These are phyloP conservation scores for Rhinocladiella similis DNA, from an alignment of 2,329 filamentous ascomycete genomes.

Conservation along the genomic window DNA sequence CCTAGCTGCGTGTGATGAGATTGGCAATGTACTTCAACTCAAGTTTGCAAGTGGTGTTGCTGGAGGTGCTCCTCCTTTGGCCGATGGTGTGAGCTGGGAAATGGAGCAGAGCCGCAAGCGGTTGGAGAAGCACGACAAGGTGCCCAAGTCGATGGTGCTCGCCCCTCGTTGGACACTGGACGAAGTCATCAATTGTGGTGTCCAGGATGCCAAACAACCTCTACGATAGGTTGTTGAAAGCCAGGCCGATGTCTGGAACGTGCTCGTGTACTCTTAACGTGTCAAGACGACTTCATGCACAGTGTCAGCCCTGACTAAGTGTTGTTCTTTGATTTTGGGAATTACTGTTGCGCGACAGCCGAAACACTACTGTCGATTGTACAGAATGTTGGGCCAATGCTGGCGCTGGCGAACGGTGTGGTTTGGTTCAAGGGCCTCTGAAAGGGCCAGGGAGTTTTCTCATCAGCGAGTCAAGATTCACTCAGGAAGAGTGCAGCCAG, in stretches of 20 bases:
- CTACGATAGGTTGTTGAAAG: slow-evolving; percentile 55
- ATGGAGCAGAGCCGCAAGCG: slow-evolving; percentile 68
- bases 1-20: slow-evolving; percentile 81
- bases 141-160: slow-evolving; percentile 45
- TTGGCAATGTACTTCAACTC: slow-evolving; percentile 87
- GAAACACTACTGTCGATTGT: slow-evolving; percentile 16
- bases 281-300: slow-evolving; percentile 5
- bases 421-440: neutral
- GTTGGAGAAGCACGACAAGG: slow-evolving; percentile 49
- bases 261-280: slow-evolving; percentile 11
- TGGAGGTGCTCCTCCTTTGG: slow-evolving; percentile 76
- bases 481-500: neutral
- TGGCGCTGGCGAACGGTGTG: neutral
- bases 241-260: neutral
- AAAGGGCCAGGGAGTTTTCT: slow-evolving; percentile 5
- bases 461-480: neutral
- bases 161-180: slow-evolving; percentile 79
- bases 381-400: slow-evolving; percentile 15
- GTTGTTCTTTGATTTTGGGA: slow-evolving; percentile 6
- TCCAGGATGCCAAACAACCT: slow-evolving; percentile 71
- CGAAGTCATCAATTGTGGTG: slow-evolving; percentile 71
- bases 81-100: slow-evolving; percentile 69
- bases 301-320: slow-evolving; percentile 7
- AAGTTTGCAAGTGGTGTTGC: slow-evolving; percentile 97
- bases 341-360: slow-evolving; percentile 9